These are phyloP conservation scores for Aspergillus homomorphus DNA, from an alignment of 495 filamentous ascomycete species.

Conservation along the genomic window DNA sequence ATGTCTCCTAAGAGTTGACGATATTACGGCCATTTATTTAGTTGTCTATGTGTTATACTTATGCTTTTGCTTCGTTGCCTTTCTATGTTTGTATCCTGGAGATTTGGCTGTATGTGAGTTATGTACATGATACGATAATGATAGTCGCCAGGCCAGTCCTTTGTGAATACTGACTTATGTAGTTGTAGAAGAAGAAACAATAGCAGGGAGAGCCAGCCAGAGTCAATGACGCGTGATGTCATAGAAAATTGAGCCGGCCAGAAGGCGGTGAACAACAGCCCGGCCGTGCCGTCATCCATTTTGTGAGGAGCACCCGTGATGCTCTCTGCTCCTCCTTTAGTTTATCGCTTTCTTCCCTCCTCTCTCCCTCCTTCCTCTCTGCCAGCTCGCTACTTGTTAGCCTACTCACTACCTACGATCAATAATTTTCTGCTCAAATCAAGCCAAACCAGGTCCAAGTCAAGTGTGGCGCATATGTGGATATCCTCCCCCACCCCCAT, in stretches of 20 bases:
- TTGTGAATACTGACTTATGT: background rate
- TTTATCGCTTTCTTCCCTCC: background rate
- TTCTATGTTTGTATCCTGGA: slow-evolving; percentile 39
- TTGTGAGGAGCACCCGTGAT: background rate
- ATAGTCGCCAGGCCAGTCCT: slow-evolving; percentile 77
- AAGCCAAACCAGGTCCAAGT: too few species aligned
- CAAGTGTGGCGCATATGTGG: too few species aligned
- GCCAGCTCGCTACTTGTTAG: too few species aligned
- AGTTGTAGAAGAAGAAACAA: too few species aligned
- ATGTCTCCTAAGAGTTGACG: slow-evolving; percentile 23
- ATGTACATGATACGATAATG: slow-evolving; percentile 98
- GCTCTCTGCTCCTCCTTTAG: background rate
- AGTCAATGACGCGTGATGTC: too few species aligned
- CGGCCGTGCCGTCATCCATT: too few species aligned
- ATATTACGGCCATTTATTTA: slow-evolving; percentile 20
- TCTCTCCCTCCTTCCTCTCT: slow-evolving; percentile 4
- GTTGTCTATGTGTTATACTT: slow-evolving; percentile 8
- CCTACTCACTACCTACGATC: too few species aligned
- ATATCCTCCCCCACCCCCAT: slow-evolving; percentile 8
- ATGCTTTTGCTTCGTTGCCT: slow-evolving; percentile 14
- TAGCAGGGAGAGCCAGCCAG: too few species aligned
- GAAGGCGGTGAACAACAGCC: too few species aligned
- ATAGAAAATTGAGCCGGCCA: too few species aligned
- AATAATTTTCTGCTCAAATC: too few species aligned
- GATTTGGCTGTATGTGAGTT: slow-evolving; percentile 92